Conservation (phyloP, 2,329 filamentous ascomycete genomes). For the Talaromyces sp. region DNA sequence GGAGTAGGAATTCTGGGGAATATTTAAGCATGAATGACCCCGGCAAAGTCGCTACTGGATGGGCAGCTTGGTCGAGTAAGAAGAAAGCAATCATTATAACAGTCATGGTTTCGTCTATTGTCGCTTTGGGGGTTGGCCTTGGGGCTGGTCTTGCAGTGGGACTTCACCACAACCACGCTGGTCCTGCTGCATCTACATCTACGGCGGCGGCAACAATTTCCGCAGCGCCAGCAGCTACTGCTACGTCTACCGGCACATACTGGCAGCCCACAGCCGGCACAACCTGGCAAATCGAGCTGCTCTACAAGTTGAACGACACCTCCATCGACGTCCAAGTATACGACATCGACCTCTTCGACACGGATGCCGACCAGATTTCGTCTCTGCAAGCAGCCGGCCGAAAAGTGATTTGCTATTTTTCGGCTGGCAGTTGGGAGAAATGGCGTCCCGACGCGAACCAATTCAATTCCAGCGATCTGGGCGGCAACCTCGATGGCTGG, state of each 20-base stretch:
- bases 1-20: neutral
- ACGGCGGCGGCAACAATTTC: neutral
- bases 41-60: neutral
- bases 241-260: conserved; percentile 18
- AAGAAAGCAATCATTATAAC: neutral
- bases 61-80: conserved; percentile 1
- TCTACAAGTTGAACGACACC: conserved; percentile 42
- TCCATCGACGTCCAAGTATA: conserved; percentile 56
- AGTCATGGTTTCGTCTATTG: conserved; percentile 1
- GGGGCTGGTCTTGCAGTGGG: neutral
- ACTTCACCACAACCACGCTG: neutral
- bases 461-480: conserved; percentile 58
- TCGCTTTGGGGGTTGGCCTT: neutral
- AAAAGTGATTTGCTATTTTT: conserved; percentile 74
- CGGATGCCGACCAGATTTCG: conserved; percentile 47
- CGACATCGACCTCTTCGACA: conserved; percentile 62
- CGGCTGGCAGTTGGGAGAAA: conserved; percentile 66
- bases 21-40: neutral
- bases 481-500: conserved; percentile 62
- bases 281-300: conserved; percentile 64
- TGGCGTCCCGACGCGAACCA: conserved; percentile 58
- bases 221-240: neutral
- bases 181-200: neutral
- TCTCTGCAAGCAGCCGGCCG: conserved; percentile 53
- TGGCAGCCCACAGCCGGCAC: conserved; percentile 57